phyloP scores from a whole-genome alignment of 352 stramenopile genomes.

The Pythium monospermum region DNA sequence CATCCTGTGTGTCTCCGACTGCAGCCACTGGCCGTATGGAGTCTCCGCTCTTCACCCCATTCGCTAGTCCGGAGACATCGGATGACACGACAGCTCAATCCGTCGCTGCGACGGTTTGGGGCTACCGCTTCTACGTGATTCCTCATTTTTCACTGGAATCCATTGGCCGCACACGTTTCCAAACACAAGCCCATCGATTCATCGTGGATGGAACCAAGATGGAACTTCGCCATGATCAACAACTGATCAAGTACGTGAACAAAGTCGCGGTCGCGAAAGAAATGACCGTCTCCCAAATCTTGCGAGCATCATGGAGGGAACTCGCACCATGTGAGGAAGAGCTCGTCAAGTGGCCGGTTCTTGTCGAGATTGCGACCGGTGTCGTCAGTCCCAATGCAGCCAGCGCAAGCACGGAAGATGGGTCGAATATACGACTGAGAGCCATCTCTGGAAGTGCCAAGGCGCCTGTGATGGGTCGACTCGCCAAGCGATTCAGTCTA shows the following conservation, averaged over 20 bases:
- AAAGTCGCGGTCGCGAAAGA: constrained; percentile 42
- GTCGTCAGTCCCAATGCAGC: background rate
- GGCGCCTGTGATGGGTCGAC: constrained; percentile 19
- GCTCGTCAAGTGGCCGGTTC: constrained; percentile 58
- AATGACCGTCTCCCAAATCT: constrained; percentile 41
- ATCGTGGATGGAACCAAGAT: constrained; percentile 1
- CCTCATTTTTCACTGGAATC: constrained; percentile 53
- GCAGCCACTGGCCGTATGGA: constrained; percentile 1
- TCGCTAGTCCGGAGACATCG: background rate
- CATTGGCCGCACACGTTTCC: constrained; percentile 47
- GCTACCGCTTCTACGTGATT: constrained; percentile 71
- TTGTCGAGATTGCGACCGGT: constrained; percentile 54
- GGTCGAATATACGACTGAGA: background rate
- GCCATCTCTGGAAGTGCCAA: background rate
- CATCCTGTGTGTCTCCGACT: constrained; percentile 5
- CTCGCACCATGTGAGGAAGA: constrained; percentile 54
- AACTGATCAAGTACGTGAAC: constrained; percentile 77
- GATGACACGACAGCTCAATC: background rate
- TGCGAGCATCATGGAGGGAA: constrained; percentile 55
- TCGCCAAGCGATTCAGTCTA: constrained; percentile 63
- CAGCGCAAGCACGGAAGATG: background rate
- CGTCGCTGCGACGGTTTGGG: constrained; percentile 29
- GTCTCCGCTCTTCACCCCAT: background rate
- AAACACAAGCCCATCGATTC: constrained; percentile 22
- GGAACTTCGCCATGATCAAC: constrained; percentile 41